A percentile compares a stretch with the other conserved stretches of the same genome.
phyloP scores from a whole-genome alignment of 1,284 basidiomycete species.

The Tilletiopsis washingtonensis region DNA sequence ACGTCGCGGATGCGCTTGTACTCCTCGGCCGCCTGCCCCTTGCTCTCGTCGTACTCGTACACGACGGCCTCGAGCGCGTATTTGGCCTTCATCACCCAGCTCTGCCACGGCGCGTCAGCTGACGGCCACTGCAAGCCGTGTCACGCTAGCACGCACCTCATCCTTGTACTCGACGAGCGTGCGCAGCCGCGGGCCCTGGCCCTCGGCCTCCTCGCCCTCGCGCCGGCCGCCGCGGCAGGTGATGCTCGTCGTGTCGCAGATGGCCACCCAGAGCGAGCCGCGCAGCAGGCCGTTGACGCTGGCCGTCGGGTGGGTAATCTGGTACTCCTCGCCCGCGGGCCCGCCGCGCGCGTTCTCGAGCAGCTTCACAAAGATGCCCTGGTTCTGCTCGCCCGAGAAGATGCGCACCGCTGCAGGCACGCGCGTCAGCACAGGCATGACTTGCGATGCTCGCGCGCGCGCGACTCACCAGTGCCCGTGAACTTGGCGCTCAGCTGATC shows the following conservation, averaged over 20 bases:
- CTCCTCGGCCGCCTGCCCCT: slow-evolving; percentile 55
- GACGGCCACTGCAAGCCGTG: not conserved
- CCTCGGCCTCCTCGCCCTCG: slow-evolving; percentile 28
- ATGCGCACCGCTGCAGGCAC: slow-evolving; percentile 53
- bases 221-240: slow-evolving; percentile 66
- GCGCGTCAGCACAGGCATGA: not conserved
- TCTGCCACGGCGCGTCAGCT: slow-evolving; percentile 48
- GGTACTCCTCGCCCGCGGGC: slow-evolving; percentile 46
- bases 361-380: slow-evolving; percentile 63
- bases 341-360: slow-evolving; percentile 10
- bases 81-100: slow-evolving; percentile 82
- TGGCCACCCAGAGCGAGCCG: slow-evolving; percentile 80
- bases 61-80: slow-evolving; percentile 85
- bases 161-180: slow-evolving; percentile 91
- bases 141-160: slow-evolving; percentile 50
- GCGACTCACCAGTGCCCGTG: slow-evolving; percentile 25
- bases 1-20: slow-evolving; percentile 89
- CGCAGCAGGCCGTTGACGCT: slow-evolving; percentile 84
- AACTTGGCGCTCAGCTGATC: slow-evolving; percentile 78
- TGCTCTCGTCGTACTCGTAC: slow-evolving; percentile 58
- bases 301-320: slow-evolving; percentile 81
- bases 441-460: not conserved
- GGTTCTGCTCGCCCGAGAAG: slow-evolving; percentile 54
- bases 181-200: slow-evolving; percentile 57
- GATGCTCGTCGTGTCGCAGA: slow-evolving; percentile 68